Percentiles rank a stretch among this genome's conserved stretches.
Evolutionary conservation across 108 stramenopile genomes (phyloP).

Genomic region (Nitzschia sp.): DNA sequence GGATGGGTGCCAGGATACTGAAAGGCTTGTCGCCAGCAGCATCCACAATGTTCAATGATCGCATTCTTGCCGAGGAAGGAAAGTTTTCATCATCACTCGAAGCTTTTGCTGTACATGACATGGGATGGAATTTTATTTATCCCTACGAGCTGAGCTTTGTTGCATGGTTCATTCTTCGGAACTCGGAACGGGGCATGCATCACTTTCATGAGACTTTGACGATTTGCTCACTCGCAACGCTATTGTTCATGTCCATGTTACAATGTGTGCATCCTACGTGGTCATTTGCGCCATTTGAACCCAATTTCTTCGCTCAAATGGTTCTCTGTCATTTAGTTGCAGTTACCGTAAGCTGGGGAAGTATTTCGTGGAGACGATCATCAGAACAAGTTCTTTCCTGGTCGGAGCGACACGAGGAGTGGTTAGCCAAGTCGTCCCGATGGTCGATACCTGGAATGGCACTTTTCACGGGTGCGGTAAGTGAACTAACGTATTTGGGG

Average conservation of each 20-base stretch:
- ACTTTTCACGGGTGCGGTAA: background rate
- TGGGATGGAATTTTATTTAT: slow-evolving; percentile 5
- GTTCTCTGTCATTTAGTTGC: background rate
- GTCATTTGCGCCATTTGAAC: slow-evolving; percentile 1
- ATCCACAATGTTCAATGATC: slow-evolving; percentile 5
- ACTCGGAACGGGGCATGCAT: background rate
- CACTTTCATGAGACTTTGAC: background rate
- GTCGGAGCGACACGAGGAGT: background rate
- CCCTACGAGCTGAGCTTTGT: slow-evolving; percentile 2
- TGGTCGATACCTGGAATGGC: slow-evolving; percentile 7
- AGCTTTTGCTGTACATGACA: background rate
- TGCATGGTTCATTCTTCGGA: background rate
- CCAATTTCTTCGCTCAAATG: slow-evolving; percentile 2
- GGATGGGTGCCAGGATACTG: background rate
- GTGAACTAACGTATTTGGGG: background rate
- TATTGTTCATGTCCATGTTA: background rate
- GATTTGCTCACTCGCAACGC: background rate
- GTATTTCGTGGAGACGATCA: background rate
- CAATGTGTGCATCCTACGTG: background rate
- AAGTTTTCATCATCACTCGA: background rate
- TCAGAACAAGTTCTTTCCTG: background rate
- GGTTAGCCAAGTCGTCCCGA: background rate
- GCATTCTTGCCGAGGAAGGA: background rate
- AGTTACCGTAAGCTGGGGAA: background rate
- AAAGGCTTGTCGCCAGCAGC: background rate